phyloP scores from a whole-genome alignment of 139 green algal genomes.

The Coelastrella sp. region DNA sequence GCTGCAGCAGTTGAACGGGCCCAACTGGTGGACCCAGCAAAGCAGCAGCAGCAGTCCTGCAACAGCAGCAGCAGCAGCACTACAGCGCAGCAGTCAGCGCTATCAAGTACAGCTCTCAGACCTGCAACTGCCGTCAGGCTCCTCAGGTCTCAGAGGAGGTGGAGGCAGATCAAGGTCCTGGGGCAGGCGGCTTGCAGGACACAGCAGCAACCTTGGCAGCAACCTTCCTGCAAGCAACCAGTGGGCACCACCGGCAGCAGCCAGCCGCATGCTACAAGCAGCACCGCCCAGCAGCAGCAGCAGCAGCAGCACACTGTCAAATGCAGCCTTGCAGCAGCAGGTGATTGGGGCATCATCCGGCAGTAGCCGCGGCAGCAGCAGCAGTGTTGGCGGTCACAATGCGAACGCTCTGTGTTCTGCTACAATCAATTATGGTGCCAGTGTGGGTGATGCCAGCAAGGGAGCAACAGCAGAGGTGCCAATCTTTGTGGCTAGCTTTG shows the following conservation, averaged over 20 bases:
- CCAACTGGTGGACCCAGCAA: not conserved
- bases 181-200: not conserved
- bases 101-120: constrained; percentile 2
- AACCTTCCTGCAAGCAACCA: not conserved
- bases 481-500: constrained; percentile 51
- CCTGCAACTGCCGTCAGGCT: not conserved
- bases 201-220: not conserved
- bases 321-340: not conserved
- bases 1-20: not conserved
- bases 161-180: not conserved
- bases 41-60: not conserved
- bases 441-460: constrained; percentile 45
- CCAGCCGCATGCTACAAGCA: not conserved
- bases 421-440: constrained; percentile 51
- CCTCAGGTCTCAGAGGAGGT: not conserved
- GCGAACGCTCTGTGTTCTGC: constrained; percentile 29
- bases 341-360: not conserved
- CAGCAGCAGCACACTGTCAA: not conserved
- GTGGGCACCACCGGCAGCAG: not conserved
- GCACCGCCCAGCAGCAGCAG: not conserved
- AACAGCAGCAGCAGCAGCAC: not conserved
- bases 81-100: constrained; percentile 1
- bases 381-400: not conserved
- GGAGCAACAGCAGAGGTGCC: not conserved
- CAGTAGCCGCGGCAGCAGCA: constrained; percentile 17